phyloP scores from a whole-genome alignment of 495 filamentous ascomycete species.

The Aspergillus olivimuriae region DNA sequence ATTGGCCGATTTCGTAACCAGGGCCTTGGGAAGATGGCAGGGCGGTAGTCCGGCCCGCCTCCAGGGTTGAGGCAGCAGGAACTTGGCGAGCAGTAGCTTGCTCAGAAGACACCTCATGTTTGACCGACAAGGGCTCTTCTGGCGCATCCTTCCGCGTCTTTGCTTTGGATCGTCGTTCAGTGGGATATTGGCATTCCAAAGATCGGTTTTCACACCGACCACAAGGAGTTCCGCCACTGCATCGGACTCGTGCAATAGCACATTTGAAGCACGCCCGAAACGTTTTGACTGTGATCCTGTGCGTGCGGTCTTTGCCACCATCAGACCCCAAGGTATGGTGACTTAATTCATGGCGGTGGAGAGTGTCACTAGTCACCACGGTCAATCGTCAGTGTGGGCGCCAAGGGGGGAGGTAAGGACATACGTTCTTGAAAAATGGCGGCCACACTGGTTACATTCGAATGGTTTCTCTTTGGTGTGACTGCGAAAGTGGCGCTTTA shows the following conservation, averaged over 20 bases:
- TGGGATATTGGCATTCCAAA: slow-evolving; percentile 47
- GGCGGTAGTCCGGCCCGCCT: too few relatives aligned
- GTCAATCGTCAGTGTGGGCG: background rate
- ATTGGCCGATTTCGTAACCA: slow-evolving; percentile 16
- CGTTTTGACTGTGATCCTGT: slow-evolving; percentile 40
- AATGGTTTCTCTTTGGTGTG: slow-evolving; percentile 68
- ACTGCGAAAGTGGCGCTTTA: slow-evolving; percentile 65
- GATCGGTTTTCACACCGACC: slow-evolving; percentile 45
- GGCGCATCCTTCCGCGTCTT: slow-evolving; percentile 17
- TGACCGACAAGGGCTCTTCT: slow-evolving; percentile 7
- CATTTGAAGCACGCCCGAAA: slow-evolving; percentile 51
- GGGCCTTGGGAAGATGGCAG: too few relatives aligned
- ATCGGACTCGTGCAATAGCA: slow-evolving; percentile 49
- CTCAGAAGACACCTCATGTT: slow-evolving; percentile 10
- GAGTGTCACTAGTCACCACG: slow-evolving; percentile 38
- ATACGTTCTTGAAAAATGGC: slow-evolving; percentile 59
- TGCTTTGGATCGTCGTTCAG: slow-evolving; percentile 35
- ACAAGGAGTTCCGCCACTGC: slow-evolving; percentile 49
- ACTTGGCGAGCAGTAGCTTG: slow-evolving; percentile 4
- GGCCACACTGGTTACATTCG: slow-evolving; percentile 58
- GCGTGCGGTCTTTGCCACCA: slow-evolving; percentile 33
- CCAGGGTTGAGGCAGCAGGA: background rate
- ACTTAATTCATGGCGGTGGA: slow-evolving; percentile 50
- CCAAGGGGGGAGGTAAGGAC: slow-evolving; percentile 2
- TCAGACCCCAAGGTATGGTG: slow-evolving; percentile 38